Conservation (phyloP, 176 grass and related monocot genomes). For the Paspalum vaginatum region DNA sequence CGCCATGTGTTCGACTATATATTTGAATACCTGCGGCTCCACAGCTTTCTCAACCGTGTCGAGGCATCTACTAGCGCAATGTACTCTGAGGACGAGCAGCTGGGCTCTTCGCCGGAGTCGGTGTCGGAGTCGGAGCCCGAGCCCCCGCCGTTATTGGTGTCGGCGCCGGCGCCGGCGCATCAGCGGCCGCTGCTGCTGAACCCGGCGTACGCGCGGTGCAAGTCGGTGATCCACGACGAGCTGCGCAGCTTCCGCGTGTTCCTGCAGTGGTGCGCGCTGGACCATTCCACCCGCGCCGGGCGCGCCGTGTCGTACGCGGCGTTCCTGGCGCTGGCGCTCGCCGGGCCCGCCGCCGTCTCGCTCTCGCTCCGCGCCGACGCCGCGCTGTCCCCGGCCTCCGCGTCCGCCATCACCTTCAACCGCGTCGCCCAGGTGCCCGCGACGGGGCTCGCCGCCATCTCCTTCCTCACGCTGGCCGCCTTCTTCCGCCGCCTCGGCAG, state of each 20-base stretch:
- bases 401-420: slow-evolving; percentile 65
- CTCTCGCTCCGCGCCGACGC: slow-evolving; percentile 47
- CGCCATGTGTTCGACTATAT: slow-evolving; percentile 27
- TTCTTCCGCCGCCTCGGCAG: slow-evolving; percentile 71
- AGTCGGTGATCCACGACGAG: slow-evolving; percentile 83
- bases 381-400: slow-evolving; percentile 14
- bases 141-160: not conserved
- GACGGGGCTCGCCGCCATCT: slow-evolving; percentile 66
- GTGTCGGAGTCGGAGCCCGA: not conserved
- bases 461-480: slow-evolving; percentile 63
- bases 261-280: slow-evolving; percentile 74
- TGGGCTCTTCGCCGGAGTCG: not conserved
- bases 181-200: slow-evolving; percentile 67
- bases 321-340: slow-evolving; percentile 62
- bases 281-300: slow-evolving; percentile 61
- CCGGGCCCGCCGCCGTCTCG: slow-evolving; percentile 51
- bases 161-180: not conserved
- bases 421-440: slow-evolving; percentile 61
- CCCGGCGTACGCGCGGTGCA: slow-evolving; percentile 76
- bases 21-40: not conserved
- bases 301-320: slow-evolving; percentile 57
- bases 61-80: not conserved
- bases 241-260: slow-evolving; percentile 81
- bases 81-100: slow-evolving; percentile 25
- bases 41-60: not conserved